These are phyloP conservation scores for Trichoderma asperelloides DNA, from an alignment of 495 filamentous ascomycete genomes.

Conservation along the genomic window DNA sequence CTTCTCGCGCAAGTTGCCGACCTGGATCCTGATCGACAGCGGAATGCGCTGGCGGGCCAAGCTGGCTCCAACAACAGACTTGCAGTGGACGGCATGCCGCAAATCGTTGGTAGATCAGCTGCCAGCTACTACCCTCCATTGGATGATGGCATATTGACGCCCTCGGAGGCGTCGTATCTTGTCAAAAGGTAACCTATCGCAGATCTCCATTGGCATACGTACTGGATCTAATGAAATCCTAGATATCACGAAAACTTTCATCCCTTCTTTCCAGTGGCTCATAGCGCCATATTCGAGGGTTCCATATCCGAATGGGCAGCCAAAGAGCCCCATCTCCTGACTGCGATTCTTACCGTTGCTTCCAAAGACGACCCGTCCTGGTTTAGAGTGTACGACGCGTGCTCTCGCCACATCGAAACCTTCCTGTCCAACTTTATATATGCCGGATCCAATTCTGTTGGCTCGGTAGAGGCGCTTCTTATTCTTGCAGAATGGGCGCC, in stretches of 20 bases:
- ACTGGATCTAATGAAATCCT: background rate
- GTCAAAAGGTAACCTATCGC: background rate
- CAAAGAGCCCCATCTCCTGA: conserved; percentile 51
- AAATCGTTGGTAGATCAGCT: background rate
- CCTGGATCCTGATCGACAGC: conserved; percentile 14
- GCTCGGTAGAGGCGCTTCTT: conserved; percentile 55
- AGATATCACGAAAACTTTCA: conserved; percentile 40
- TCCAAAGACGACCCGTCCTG: conserved; percentile 51
- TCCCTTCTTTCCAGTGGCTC: conserved; percentile 54
- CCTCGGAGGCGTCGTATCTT: background rate
- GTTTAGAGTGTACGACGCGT: conserved; percentile 48
- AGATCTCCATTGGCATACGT: background rate
- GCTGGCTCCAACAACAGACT: conserved; percentile 9
- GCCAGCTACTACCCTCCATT: background rate
- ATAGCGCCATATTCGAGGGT: conserved; percentile 43
- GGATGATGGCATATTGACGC: background rate
- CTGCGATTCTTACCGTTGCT: conserved; percentile 53
- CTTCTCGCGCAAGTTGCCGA: conserved; percentile 39
- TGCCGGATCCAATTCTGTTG: conserved; percentile 50
- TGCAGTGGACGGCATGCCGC: background rate
- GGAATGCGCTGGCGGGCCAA: conserved; percentile 11
- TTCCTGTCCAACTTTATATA: conserved; percentile 52
- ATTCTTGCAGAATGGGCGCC: conserved; percentile 58
- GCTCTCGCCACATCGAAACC: conserved; percentile 55
- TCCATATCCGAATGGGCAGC: conserved; percentile 37